A percentile compares a stretch with the other conserved stretches of the same genome.
Conservation (phyloP, 2,329 filamentous ascomycete genomes). For the Neonectria neomacrospora region DNA sequence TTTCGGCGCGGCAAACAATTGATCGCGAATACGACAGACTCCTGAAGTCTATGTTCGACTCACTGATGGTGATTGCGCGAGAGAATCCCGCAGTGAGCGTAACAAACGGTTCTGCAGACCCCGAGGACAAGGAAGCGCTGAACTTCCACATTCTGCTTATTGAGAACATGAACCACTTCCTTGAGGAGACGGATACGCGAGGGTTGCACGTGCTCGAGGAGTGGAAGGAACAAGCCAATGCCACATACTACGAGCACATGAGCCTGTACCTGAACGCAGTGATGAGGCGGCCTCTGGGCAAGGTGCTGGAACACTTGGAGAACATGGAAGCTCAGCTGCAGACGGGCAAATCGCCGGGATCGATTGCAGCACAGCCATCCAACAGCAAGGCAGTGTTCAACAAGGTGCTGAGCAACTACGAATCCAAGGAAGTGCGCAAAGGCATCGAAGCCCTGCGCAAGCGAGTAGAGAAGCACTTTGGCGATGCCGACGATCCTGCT, state of each 20-base stretch:
- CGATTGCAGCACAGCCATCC: conserved; percentile 82
- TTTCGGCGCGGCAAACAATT: conserved; percentile 78
- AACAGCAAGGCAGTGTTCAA: conserved; percentile 86
- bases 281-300: conserved; percentile 88
- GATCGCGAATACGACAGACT: conserved; percentile 90
- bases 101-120: conserved; percentile 59
- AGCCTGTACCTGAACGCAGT: conserved; percentile 87
- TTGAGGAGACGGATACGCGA: conserved; percentile 86
- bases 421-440: conserved; percentile 85
- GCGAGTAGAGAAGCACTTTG: conserved; percentile 97
- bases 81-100: conserved; percentile 68
- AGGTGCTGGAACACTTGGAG: conserved; percentile 90
- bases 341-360: conserved; percentile 66
- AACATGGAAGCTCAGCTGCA: conserved; percentile 81
- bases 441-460: conserved; percentile 92
- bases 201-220: conserved; percentile 80
- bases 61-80: conserved; percentile 89
- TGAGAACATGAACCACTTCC: conserved; percentile 98
- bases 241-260: conserved; percentile 89
- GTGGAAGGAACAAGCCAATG: conserved; percentile 81
- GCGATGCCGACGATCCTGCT: conserved; percentile 81
- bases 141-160: conserved; percentile 98
- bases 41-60: conserved; percentile 96
- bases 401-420: conserved; percentile 84
- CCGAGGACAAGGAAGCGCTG: conserved; percentile 93